These are phyloP conservation scores for Acrocalymma vagum DNA, from an alignment of 2,329 filamentous ascomycete species.

Conservation along the genomic window DNA sequence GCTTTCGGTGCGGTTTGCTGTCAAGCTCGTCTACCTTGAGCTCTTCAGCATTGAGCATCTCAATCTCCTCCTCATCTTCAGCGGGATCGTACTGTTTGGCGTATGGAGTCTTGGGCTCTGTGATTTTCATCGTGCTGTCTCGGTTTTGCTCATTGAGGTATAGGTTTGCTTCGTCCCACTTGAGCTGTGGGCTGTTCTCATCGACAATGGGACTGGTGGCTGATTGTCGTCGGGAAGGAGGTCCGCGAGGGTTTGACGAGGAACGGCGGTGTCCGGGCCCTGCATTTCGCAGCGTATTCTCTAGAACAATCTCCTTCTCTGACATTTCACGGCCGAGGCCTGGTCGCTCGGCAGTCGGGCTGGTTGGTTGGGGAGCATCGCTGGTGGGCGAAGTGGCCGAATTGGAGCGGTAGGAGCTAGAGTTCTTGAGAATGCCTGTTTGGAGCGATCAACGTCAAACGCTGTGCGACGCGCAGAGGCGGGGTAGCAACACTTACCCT, in stretches of 20 bases:
- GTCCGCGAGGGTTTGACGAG: constrained; percentile 74
- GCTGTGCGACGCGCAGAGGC: constrained; percentile 4
- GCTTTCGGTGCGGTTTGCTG: constrained; percentile 59
- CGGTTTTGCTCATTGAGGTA: constrained; percentile 97
- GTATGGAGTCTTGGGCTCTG: constrained; percentile 97
- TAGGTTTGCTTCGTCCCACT: constrained; percentile 98
- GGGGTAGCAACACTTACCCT: constrained; percentile 39
- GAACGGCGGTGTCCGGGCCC: constrained; percentile 81
- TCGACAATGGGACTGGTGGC: constrained; percentile 59
- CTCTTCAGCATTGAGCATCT: constrained; percentile 73
- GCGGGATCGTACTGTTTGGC: constrained; percentile 89
- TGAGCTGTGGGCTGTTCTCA: constrained; percentile 76
- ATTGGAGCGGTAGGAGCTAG: constrained; percentile 68
- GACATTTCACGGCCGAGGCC: constrained; percentile 62
- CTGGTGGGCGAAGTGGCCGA: constrained; percentile 56
- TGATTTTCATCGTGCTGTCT: constrained; percentile 97
- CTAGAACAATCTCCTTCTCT: constrained; percentile 88
- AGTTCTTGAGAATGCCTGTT: constrained; percentile 97
- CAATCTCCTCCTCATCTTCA: constrained; percentile 81
- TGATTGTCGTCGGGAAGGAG: constrained; percentile 77
- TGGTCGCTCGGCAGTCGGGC: constrained; percentile 48
- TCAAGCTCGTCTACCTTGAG: constrained; percentile 75
- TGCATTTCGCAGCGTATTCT: constrained; percentile 95
- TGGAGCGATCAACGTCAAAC: constrained; percentile 19
- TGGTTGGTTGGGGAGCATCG: constrained; percentile 43